Percentiles rank a stretch among this genome's conserved stretches.
Conservation (phyloP, 2,329 filamentous ascomycete species). For the Curvularia lunata region DNA sequence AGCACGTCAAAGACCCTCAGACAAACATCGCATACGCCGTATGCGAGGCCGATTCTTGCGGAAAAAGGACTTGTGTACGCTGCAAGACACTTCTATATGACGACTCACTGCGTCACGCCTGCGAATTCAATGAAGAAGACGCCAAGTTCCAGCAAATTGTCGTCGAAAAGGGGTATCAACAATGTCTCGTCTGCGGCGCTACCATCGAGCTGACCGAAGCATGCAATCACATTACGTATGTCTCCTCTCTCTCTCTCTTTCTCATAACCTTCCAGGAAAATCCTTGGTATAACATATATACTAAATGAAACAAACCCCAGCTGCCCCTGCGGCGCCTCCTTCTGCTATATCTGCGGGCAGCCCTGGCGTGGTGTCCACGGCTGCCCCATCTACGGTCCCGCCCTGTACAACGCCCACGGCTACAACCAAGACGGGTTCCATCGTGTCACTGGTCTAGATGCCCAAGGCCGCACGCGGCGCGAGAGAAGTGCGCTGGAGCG, state of each 20-base stretch:
- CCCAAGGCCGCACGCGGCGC: conserved; percentile 28
- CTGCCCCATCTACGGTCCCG: conserved; percentile 42
- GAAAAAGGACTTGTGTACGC: conserved; percentile 29
- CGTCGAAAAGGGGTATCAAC: conserved; percentile 36
- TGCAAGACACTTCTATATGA: conserved; percentile 31
- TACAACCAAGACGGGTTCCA: conserved; percentile 45
- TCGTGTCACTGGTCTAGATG: conserved; percentile 34
- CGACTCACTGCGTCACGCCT: conserved; percentile 23
- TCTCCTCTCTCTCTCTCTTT: neutral
- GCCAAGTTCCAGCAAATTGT: conserved; percentile 33
- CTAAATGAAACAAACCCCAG: too few relatives aligned
- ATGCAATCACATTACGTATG: conserved; percentile 42
- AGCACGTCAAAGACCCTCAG: conserved; percentile 23
- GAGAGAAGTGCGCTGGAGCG: conserved; percentile 2
- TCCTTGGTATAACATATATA: too few relatives aligned
- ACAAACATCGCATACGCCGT: conserved; percentile 27
- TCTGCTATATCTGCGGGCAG: conserved; percentile 46
- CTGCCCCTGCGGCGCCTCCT: conserved; percentile 38
- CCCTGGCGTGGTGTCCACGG: conserved; percentile 38
- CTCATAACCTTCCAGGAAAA: too few relatives aligned
- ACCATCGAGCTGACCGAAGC: conserved; percentile 41
- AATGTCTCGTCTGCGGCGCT: conserved; percentile 34
- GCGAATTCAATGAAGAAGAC: conserved; percentile 30
- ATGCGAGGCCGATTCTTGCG: conserved; percentile 31
- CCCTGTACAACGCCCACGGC: conserved; percentile 38